Percentiles rank a stretch among this genome's conserved stretches.
Evolutionary conservation across 129 eudicot species (phyloP).

Genomic region (Tanacetum coccineum): DNA sequence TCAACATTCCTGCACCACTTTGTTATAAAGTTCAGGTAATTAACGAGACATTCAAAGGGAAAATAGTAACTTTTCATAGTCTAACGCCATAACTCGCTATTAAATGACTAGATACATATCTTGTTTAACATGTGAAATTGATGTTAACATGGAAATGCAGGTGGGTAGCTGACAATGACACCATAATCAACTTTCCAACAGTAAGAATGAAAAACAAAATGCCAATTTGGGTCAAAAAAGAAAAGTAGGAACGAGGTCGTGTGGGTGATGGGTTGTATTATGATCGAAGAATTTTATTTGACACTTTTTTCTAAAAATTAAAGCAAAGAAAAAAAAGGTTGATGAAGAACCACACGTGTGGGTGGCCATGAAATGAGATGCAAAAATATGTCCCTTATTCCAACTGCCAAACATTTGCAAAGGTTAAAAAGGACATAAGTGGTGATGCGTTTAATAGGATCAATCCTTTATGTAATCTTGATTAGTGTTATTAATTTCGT

Average conservation of each 20-base stretch:
- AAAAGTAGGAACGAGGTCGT: conserved; percentile 17
- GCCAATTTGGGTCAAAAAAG: conserved; percentile 79
- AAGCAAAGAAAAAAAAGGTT: conserved; percentile 14
- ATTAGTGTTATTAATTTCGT: too few species aligned
- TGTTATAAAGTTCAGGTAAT: conserved; percentile 77
- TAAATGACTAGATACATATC: neutral
- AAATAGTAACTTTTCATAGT: neutral
- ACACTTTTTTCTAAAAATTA: conserved; percentile 17
- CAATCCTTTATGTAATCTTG: conserved; percentile 19
- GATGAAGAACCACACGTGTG: conserved; percentile 59
- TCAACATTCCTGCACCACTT: conserved; percentile 90
- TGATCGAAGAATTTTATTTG: conserved; percentile 26
- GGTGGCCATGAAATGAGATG: conserved; percentile 35
- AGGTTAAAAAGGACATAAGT: conserved; percentile 11
- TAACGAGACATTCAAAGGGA: neutral
- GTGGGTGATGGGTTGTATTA: neutral
- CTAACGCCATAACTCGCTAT: too few species aligned
- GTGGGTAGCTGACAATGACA: conserved; percentile 86
- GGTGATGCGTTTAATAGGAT: conserved; percentile 13
- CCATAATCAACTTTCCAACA: conserved; percentile 81
- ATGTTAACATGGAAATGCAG: conserved; percentile 36
- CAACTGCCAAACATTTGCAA: conserved; percentile 18
- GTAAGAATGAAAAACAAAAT: conserved; percentile 80
- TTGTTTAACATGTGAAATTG: neutral
- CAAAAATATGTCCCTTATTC: conserved; percentile 41